Base-by-base conservation (phyloP, 805 yeast genomes). In the Teunomyces tritomae region DNA sequence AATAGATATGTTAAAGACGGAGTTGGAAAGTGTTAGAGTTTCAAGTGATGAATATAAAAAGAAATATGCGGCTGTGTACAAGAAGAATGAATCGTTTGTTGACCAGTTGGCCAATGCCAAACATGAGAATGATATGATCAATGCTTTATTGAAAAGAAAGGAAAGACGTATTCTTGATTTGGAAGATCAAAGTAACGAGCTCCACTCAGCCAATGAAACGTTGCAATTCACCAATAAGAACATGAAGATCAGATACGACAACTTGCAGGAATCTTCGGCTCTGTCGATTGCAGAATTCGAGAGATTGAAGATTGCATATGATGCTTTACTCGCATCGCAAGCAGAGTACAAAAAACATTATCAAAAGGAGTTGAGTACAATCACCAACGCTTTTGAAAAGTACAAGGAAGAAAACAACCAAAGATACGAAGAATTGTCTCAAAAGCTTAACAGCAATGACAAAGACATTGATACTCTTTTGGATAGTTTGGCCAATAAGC, bases 111-210 rank as follows among this genome's bases (percentile, higher is more conserved):
- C 89, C 28, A 83, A 83, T 52, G 71, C 86, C 33, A 85, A 85
- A 63, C 91, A 86, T 62, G 92, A 89, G 57, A 84, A 84, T 56
- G 90, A 87, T 53, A 84, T 84, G 70, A 73, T 85, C 37, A 84
- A 79, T 57, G 82, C 89, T 1, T 67, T 87, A 52, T 66, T 88
- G 49, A 80, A 78, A 51, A 71, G 95, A 45, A 86, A 87, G 57
- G 89, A 86, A 56, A 73, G 91, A 44, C 71, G 88, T 45, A 77
- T 87, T 24, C 57, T 70, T 28, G 92, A 85, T 54, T 66, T 87
- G 56, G 96, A 89, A 61, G 70, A 66, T 35, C 82, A 80, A 53
- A 63, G 77, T 48, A 73, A 74, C 46, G 81, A 77, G 17, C 56
- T 78, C n/a, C 57, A 69, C 36, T 69, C 79, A 6, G 61, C 65